These are phyloP conservation scores for Aureobasidium zeae DNA, from an alignment of 2,329 filamentous ascomycete genomes.

Conservation along the genomic window DNA sequence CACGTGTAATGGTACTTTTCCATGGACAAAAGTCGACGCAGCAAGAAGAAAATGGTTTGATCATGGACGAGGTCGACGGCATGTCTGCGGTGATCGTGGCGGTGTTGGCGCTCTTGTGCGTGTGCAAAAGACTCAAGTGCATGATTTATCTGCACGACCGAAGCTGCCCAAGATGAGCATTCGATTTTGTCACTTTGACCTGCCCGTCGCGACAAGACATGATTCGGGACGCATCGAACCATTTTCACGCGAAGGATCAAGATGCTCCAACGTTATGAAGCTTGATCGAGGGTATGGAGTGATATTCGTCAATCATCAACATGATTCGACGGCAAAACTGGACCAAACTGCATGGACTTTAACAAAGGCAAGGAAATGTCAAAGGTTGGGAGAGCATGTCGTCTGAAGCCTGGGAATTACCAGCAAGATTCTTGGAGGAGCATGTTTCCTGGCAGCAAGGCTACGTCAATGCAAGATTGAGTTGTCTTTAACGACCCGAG, in stretches of 20 bases:
- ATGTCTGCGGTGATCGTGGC: slow-evolving; percentile 97
- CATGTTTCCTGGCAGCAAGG: slow-evolving; percentile 75
- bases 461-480: slow-evolving; percentile 96
- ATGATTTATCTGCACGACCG: slow-evolving; percentile 96
- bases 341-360: slow-evolving; percentile 71
- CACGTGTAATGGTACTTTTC: slow-evolving; percentile 91
- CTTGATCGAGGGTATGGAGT: slow-evolving; percentile 92
- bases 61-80: slow-evolving; percentile 98
- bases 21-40: slow-evolving; percentile 67
- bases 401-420: slow-evolving; percentile 98
- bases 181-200: slow-evolving; percentile 78
- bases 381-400: slow-evolving; percentile 93
- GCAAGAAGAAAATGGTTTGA: slow-evolving; percentile 91
- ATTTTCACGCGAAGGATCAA: slow-evolving; percentile 91
- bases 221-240: slow-evolving; percentile 80
- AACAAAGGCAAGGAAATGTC: slow-evolving; percentile 88
- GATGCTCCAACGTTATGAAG: slow-evolving; percentile 77
- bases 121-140: slow-evolving; percentile 93
- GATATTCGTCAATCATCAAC: slow-evolving; percentile 97
- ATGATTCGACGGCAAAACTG: slow-evolving; percentile 94
- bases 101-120: slow-evolving; percentile 89
- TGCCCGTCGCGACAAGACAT: slow-evolving; percentile 89
- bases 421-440: slow-evolving; percentile 78
- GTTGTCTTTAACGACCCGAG: slow-evolving; percentile 94
- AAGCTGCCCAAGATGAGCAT: slow-evolving; percentile 95